Base-by-base conservation (phyloP, 1,139 yeast species). In the Maudiozyma humilis region DNA sequence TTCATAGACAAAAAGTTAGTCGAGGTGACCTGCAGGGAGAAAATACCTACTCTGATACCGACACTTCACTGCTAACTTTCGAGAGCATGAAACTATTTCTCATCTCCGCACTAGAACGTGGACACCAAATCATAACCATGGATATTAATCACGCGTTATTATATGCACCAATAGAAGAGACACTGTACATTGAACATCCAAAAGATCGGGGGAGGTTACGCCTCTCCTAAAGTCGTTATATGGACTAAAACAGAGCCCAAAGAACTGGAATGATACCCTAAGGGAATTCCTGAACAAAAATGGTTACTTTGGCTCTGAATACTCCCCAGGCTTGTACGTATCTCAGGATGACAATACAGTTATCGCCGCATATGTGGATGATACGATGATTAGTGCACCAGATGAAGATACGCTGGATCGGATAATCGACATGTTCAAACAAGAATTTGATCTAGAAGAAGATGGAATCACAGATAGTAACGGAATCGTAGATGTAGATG, bases 221-320 rank as follows among this genome's bases (percentile, higher is more conserved):
- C 40, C 33, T 6, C 27, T 36, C n/a, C 23, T 27, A 8, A 40
- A 36, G 23, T 25, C 46, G 3, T n/a, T 44, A 14, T 41, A 41
- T 37, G 46, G 46, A 14, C 30, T 44, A 13, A 36, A 43, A 31
- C 45, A 43, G 34, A 43, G 43, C 14, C 40, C 42, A 34, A 41
- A 41, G 13, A 17, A 36, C 12, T 39, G 47, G 42, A 39, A 40
- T 33, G 40, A 38, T 23, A 36, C 36, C 2, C 33, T 44, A 12
- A n/a, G 35, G 17, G 18, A 38, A 3, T 41, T 14, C 18, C 13
- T 44, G 34, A 44, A 44, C 25, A 6, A 18, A n/a, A 6, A 16
- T 3, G 31, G 14, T 6, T 23, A 23, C 10, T 6, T 2, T 40
- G 81, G 81, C 51, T 68, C 62, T 46, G 70, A 66, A 45, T 78